Conservation (phyloP, 129 eudicot species). For the Deinandra increscens region DNA sequence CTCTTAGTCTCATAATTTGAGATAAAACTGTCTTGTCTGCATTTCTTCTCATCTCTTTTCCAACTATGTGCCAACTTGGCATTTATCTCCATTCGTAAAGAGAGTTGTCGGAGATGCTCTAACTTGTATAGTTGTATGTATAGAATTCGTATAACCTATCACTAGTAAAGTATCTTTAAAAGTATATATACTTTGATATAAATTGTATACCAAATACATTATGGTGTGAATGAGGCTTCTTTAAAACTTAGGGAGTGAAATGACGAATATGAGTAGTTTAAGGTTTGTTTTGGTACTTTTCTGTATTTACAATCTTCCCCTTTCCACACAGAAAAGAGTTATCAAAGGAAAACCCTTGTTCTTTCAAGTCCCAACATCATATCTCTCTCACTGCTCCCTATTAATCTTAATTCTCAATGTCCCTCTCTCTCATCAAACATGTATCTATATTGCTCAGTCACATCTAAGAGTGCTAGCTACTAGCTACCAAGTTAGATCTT, state of each 20-base stretch:
- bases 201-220: neutral
- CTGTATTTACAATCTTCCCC: slow-evolving; percentile 31
- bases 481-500: slow-evolving; percentile 26
- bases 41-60: no score
- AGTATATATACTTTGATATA: neutral
- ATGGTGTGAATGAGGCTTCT: slow-evolving; percentile 17
- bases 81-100: no score
- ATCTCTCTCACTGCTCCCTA: slow-evolving; percentile 38
- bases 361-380: slow-evolving; percentile 42
- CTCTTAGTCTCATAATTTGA: no score
- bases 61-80: no score
- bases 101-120: no score
- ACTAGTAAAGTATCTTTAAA: neutral
- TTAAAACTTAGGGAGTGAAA: neutral
- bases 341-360: slow-evolving; percentile 39
- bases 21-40: no score
- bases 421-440: slow-evolving; percentile 11
- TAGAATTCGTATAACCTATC: neutral
- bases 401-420: slow-evolving; percentile 29
- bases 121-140: no score
- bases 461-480: slow-evolving; percentile 16
- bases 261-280: slow-evolving; percentile 14
- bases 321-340: slow-evolving; percentile 41
- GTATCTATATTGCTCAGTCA: slow-evolving; percentile 31
- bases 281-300: slow-evolving; percentile 20